These are phyloP conservation scores for Pterocarpus macrocarpus DNA, from an alignment of 306 rosid genomes.

Conservation along the genomic window DNA sequence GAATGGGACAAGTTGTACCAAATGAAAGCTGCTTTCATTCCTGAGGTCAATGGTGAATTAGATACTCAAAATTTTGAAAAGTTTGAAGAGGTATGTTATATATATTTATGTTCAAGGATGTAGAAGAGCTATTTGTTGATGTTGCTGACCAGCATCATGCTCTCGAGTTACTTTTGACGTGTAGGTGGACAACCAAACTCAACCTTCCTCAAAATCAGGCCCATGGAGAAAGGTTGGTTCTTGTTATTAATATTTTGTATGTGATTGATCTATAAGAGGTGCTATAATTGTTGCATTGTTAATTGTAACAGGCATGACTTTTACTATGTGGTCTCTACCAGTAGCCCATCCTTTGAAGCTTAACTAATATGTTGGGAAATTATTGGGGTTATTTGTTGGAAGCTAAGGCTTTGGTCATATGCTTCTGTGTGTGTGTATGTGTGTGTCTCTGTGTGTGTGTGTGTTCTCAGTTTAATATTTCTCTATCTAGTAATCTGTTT, in stretches of 20 bases:
- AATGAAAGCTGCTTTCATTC: slow-evolving; percentile 97
- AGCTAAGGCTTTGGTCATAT: slow-evolving; percentile 8
- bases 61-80: slow-evolving; percentile 99
- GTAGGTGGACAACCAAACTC: slow-evolving; percentile 80
- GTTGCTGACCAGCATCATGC: slow-evolving; percentile 45
- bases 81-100: slow-evolving; percentile 86
- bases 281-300: slow-evolving; percentile 13
- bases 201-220: slow-evolving; percentile 84
- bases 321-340: slow-evolving; percentile 33
- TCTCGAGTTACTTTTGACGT: slow-evolving; percentile 42
- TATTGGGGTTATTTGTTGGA: slow-evolving; percentile 8
- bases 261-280: slow-evolving; percentile 23
- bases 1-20: slow-evolving; percentile 95
- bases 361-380: slow-evolving; percentile 28
- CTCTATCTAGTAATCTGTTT: slow-evolving; percentile 5
- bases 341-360: slow-evolving; percentile 27
- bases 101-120: slow-evolving; percentile 31
- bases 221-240: slow-evolving; percentile 99
- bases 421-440: neutral
- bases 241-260: slow-evolving; percentile 35
- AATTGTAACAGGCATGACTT: neutral
- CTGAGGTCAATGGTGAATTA: slow-evolving; percentile 95
- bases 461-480: slow-evolving; percentile 3
- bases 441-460: no score
- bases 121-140: slow-evolving; percentile 26